phyloP scores from a whole-genome alignment of 2,329 filamentous ascomycete genomes.

The Fusarium xylarioides region DNA sequence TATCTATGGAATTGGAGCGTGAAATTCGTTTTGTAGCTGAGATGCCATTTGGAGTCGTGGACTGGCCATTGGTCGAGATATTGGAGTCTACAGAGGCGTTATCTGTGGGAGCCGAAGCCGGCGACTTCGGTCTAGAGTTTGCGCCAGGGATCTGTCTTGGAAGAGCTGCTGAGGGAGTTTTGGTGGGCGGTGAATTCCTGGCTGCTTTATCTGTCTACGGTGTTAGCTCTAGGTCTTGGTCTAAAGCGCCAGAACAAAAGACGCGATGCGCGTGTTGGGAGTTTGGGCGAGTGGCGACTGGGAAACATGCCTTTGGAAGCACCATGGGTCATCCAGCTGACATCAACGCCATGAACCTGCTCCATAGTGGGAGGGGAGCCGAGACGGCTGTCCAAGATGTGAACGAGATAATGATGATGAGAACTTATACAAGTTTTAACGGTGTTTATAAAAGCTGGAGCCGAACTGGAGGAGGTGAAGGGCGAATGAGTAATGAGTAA shows the following conservation, averaged over 20 bases:
- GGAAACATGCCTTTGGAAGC: conserved; percentile 76
- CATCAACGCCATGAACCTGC: conserved; percentile 82
- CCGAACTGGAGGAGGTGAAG: not conserved
- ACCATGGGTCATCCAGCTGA: conserved; percentile 88
- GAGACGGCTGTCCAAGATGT: conserved; percentile 14
- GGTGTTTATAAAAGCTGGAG: not conserved
- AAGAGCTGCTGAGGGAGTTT: conserved; percentile 42
- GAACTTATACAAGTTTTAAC: conserved; percentile 7
- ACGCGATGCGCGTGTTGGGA: conserved; percentile 22
- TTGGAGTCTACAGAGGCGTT: conserved; percentile 32
- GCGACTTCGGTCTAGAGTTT: conserved; percentile 42
- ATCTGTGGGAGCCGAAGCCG: conserved; percentile 37
- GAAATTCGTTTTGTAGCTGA: conserved; percentile 40
- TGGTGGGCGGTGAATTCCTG: conserved; percentile 43
- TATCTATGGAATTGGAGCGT: conserved; percentile 51
- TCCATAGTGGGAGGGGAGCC: conserved; percentile 67
- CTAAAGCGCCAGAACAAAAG: not conserved
- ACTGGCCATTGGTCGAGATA: conserved; percentile 33
- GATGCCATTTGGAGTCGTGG: conserved; percentile 39
- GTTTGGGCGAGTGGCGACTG: conserved; percentile 35
- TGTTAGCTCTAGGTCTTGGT: conserved; percentile 14
- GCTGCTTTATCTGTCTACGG: conserved; percentile 42
- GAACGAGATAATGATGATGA: not conserved
- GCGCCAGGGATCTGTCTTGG: conserved; percentile 47
- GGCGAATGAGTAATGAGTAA: not conserved